Conservation (phyloP, 139 green algal species). For the Penium margaritaceum region DNA sequence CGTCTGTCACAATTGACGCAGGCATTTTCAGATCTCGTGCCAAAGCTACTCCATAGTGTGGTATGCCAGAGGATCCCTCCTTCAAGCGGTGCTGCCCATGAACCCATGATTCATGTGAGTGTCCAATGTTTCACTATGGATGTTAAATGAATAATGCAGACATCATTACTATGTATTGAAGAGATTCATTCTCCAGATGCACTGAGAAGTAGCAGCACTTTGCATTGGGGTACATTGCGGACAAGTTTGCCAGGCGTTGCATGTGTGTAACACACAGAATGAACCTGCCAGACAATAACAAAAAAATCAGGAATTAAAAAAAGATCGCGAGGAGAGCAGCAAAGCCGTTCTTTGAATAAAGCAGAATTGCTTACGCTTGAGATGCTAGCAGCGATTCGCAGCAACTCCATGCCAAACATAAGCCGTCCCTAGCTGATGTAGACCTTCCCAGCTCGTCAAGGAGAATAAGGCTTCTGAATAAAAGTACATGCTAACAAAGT, state of each 20-base stretch:
- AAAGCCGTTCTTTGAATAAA: no score
- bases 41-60: conserved; percentile 26
- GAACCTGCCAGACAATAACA: conserved; percentile 10
- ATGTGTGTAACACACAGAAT: conserved; percentile 43
- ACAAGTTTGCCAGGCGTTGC: conserved; percentile 31
- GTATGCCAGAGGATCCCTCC: conserved; percentile 31
- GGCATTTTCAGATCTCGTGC: conserved; percentile 21
- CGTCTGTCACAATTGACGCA: conserved; percentile 10
- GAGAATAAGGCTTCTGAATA: conserved; percentile 55
- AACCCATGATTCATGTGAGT: not conserved
- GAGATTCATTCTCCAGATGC: not conserved
- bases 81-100: conserved; percentile 28
- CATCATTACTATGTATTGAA: conserved; percentile 23
- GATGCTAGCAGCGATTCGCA: conserved; percentile 33
- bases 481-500: not conserved
- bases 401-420: conserved; percentile 52
- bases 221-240: conserved; percentile 35
- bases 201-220: conserved; percentile 40
- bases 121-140: not conserved
- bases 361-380: conserved; percentile 12
- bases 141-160: not conserved
- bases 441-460: conserved; percentile 65
- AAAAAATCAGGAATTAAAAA: not conserved
- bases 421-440: conserved; percentile 56
- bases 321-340: no score